A percentile compares a stretch with the other conserved stretches of the same genome.
Evolutionary conservation across 345 rosid species (phyloP).

Genomic region (Salix udensis): DNA sequence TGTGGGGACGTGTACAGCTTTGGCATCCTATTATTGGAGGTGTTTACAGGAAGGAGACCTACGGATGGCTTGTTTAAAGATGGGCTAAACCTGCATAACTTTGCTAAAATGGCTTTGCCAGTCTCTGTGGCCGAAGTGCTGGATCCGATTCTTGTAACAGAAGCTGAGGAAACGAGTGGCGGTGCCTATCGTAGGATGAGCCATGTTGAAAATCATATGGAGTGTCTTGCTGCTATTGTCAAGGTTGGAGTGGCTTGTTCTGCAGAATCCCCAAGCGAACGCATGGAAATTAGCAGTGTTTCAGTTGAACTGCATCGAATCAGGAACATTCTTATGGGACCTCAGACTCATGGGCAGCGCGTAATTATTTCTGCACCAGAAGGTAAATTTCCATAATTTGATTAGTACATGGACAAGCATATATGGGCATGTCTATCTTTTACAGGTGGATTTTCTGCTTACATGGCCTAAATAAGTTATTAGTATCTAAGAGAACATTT

Average conservation of each 20-base stretch:
- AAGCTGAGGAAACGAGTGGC: background rate
- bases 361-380: background rate
- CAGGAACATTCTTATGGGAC: background rate
- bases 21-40: constrained; percentile 36
- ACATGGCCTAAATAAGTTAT: no score
- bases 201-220: background rate
- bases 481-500: no score
- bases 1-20: constrained; percentile 29
- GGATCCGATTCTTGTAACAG: background rate
- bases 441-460: no score
- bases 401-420: no score
- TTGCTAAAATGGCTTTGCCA: background rate
- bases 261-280: background rate
- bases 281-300: background rate
- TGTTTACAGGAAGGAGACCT: constrained; percentile 16
- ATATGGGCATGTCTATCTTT: no score
- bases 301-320: background rate
- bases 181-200: background rate
- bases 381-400: background rate
- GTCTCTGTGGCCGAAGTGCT: background rate
- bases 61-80: constrained; percentile 10
- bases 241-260: background rate
- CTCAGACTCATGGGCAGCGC: background rate
- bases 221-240: background rate
- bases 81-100: background rate